phyloP scores from a whole-genome alignment of 768 basidiomycete species.

The Aureoboletus auriporus region DNA sequence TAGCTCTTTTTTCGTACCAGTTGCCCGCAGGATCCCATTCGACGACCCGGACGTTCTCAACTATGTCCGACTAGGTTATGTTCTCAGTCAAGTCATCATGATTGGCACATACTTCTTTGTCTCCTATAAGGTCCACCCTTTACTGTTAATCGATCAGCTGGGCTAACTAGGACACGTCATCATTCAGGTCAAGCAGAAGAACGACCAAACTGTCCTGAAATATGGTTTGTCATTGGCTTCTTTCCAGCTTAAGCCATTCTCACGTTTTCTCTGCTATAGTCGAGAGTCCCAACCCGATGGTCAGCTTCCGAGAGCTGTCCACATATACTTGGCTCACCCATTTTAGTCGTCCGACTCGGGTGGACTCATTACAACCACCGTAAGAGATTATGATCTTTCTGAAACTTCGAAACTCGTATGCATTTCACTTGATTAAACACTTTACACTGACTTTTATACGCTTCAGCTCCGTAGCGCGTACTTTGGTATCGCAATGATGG shows the following conservation, averaged over 20 bases:
- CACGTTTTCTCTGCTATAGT: constrained; percentile 40
- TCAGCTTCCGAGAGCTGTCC: constrained; percentile 27
- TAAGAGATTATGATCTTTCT: constrained; percentile 87
- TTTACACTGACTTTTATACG: not conserved
- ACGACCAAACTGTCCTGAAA: constrained; percentile 94
- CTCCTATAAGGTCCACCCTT: constrained; percentile 53
- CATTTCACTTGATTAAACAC: constrained; percentile 25
- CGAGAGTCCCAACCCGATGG: constrained; percentile 74
- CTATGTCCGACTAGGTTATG: constrained; percentile 84
- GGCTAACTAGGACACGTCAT: constrained; percentile 13
- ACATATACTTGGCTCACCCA: not conserved
- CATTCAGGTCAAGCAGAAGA: constrained; percentile 84
- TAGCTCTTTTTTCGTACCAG: constrained; percentile 36
- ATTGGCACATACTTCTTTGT: constrained; percentile 79
- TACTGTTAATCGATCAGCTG: not conserved
- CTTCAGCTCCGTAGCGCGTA: constrained; percentile 59
- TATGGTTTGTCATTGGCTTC: constrained; percentile 59
- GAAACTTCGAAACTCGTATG: constrained; percentile 80
- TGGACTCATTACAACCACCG: constrained; percentile 83
- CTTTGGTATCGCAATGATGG: constrained; percentile 84
- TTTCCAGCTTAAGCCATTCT: not conserved
- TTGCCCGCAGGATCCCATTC: constrained; percentile 88
- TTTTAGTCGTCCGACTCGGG: constrained; percentile 59
- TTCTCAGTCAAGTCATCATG: constrained; percentile 65
- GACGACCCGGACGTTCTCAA: constrained; percentile 80